A percentile compares a stretch with the other conserved stretches of the same genome.
phyloP scores from a whole-genome alignment of 2,329 filamentous ascomycete genomes.

The Byssoonygena ceratinophila region DNA sequence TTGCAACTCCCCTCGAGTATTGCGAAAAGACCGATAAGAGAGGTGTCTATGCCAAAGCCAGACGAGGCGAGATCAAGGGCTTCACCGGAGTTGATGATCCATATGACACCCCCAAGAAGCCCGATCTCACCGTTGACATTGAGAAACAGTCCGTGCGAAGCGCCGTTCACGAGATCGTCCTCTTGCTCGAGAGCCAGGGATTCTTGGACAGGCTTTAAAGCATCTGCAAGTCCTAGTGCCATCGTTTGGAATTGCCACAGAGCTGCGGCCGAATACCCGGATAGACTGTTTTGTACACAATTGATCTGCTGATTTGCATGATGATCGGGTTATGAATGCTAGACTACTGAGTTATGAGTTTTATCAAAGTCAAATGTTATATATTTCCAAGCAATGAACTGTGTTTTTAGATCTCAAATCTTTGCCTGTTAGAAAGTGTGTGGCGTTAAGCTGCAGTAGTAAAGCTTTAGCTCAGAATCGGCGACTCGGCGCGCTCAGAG shows the following conservation, averaged over 20 bases:
- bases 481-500: too few relatives aligned
- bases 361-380: neutral
- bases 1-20: slow-evolving; percentile 83
- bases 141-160: slow-evolving; percentile 81
- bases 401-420: neutral
- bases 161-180: slow-evolving; percentile 91
- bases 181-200: slow-evolving; percentile 81
- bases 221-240: slow-evolving; percentile 33
- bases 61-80: slow-evolving; percentile 85
- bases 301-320: slow-evolving; percentile 2
- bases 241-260: neutral
- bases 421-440: too few relatives aligned
- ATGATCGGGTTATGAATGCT: neutral
- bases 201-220: slow-evolving; percentile 58
- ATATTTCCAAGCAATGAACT: neutral
- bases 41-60: slow-evolving; percentile 75
- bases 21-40: slow-evolving; percentile 91
- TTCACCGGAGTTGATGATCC: slow-evolving; percentile 98
- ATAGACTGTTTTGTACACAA: slow-evolving; percentile 10
- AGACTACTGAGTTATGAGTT: slow-evolving; percentile 1
- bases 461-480: too few relatives aligned
- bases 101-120: slow-evolving; percentile 73
- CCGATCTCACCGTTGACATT: slow-evolving; percentile 73
- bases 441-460: too few relatives aligned
- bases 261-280: slow-evolving; percentile 6